These are phyloP conservation scores for Gigaspora rosea DNA, from an alignment of 192 early-diverging fungal species.

Conservation along the genomic window DNA sequence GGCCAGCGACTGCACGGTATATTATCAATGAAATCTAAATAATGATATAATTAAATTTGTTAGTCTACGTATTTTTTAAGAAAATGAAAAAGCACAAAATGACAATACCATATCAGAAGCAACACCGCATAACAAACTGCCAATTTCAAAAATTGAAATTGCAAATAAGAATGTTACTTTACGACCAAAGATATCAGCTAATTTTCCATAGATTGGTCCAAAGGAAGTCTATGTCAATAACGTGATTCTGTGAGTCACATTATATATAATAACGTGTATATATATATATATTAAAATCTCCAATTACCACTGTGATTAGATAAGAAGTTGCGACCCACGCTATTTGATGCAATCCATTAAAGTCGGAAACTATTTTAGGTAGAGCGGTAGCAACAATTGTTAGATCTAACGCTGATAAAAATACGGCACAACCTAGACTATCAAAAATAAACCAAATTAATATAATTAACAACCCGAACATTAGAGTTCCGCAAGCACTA, in stretches of 20 bases:
- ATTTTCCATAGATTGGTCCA: slow-evolving; percentile 76
- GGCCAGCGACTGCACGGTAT: not conserved
- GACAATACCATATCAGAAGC: slow-evolving; percentile 42
- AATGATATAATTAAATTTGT: not conserved
- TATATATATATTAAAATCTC: not conserved
- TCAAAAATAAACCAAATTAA: no score
- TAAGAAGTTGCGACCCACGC: slow-evolving; percentile 82
- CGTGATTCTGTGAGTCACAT: not conserved
- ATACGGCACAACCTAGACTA: no score
- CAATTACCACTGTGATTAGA: slow-evolving; percentile 38
- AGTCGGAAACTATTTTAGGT: slow-evolving; percentile 34
- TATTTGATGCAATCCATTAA: slow-evolving; percentile 58
- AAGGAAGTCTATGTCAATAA: slow-evolving; percentile 56
- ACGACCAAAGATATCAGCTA: slow-evolving; percentile 39
- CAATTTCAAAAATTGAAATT: slow-evolving; percentile 37
- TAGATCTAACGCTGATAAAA: no score
- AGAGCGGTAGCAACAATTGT: no score
- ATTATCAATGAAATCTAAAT: not conserved
- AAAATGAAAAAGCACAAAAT: not conserved
- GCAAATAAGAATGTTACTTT: slow-evolving; percentile 38
- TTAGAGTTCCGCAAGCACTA: no score
- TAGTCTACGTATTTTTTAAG: not conserved
- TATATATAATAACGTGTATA: no score
- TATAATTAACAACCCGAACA: no score
- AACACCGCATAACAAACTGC: slow-evolving; percentile 48